These are phyloP conservation scores for Collybia mongolica DNA, from an alignment of 768 basidiomycete species.

Conservation along the genomic window DNA sequence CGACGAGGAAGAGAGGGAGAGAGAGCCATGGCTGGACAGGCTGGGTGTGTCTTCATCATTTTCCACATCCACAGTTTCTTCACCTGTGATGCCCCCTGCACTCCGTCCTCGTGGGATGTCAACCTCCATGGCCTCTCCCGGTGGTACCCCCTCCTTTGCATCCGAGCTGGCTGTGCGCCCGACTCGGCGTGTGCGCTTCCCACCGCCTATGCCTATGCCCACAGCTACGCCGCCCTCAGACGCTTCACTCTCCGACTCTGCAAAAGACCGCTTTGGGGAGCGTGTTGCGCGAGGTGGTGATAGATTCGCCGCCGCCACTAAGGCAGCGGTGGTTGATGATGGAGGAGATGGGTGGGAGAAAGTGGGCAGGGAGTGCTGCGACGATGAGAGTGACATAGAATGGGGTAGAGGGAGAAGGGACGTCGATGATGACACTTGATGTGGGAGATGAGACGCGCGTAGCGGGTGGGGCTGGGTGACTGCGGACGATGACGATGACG, in stretches of 20 bases:
- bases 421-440: constrained; percentile 8
- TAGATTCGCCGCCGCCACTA: background rate
- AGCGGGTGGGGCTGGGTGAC: constrained; percentile 18
- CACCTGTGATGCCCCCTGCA: constrained; percentile 1
- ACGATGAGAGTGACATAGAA: constrained; percentile 36
- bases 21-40: constrained; percentile 11
- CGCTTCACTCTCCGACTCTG: background rate
- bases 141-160: no score
- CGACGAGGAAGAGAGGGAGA: no score
- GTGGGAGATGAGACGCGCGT: constrained; percentile 15
- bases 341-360: constrained; percentile 1
- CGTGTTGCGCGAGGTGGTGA: background rate
- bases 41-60: constrained; percentile 7
- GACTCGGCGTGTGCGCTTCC: background rate
- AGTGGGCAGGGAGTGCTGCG: constrained; percentile 26
- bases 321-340: background rate
- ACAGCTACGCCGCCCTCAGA: background rate
- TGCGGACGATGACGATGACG: constrained; percentile 4
- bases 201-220: constrained; percentile 1
- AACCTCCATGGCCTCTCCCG: constrained; percentile 11
- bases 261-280: background rate
- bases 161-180: background rate
- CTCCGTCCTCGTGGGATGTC: constrained; percentile 12
- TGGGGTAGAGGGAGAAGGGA: constrained; percentile 14
- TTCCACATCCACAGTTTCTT: background rate